These are phyloP conservation scores for Trichoderma parareesei DNA, from an alignment of 495 filamentous ascomycete genomes.

Conservation along the genomic window DNA sequence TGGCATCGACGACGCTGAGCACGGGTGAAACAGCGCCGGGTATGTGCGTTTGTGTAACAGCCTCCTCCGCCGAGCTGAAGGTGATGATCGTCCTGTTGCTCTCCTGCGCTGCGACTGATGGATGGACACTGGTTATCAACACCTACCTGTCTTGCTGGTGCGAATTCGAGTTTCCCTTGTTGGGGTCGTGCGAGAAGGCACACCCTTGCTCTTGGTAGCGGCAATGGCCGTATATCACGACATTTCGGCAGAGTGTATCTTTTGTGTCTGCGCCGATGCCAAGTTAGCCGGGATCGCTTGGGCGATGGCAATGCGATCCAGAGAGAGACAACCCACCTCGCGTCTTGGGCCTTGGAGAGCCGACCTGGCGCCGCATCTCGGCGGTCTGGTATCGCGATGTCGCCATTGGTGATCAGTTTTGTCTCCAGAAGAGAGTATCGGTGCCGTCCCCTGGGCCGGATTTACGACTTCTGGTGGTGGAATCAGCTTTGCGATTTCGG, in stretches of 20 bases:
- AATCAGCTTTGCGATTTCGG: background rate
- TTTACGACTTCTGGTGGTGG: slow-evolving; percentile 23
- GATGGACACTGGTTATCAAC: background rate
- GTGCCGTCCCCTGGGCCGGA: slow-evolving; percentile 18
- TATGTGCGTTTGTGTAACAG: background rate
- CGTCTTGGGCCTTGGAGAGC: slow-evolving; percentile 42
- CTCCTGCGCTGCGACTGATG: background rate
- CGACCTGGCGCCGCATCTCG: slow-evolving; percentile 41
- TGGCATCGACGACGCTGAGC: no score
- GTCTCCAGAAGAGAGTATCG: slow-evolving; percentile 15
- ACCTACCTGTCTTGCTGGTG: slow-evolving; percentile 51
- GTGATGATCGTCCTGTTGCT: background rate
- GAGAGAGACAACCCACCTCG: slow-evolving; percentile 36
- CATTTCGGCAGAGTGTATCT: slow-evolving; percentile 86
- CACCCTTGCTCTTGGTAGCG: slow-evolving; percentile 88
- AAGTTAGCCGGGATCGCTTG: background rate
- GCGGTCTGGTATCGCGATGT: slow-evolving; percentile 33
- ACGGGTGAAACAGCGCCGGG: no score
- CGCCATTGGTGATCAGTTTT: slow-evolving; percentile 27
- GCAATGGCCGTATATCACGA: slow-evolving; percentile 90
- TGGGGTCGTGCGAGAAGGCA: slow-evolving; percentile 80
- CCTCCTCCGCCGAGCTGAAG: background rate
- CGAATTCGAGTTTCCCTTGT: slow-evolving; percentile 41
- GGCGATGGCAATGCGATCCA: background rate
- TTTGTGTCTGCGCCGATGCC: slow-evolving; percentile 42